A percentile compares a stretch with the other conserved stretches of the same genome.
Conservation (phyloP, 495 filamentous ascomycete species). For the Aspergillus nidulans region DNA sequence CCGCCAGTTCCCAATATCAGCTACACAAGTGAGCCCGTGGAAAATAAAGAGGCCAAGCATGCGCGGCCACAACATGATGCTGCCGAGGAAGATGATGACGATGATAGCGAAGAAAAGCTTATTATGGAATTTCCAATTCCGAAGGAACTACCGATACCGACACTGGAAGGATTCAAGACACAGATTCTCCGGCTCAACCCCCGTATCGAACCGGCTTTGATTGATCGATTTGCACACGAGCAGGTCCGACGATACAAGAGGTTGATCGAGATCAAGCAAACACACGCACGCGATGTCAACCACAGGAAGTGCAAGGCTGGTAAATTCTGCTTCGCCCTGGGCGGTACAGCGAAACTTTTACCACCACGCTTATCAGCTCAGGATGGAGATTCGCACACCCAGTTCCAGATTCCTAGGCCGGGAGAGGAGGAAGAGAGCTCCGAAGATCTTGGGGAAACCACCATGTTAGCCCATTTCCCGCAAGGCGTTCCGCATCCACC, state of each 20-base stretch:
- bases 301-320: conserved; percentile 54
- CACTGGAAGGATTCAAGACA: conserved; percentile 67
- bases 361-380: conserved; percentile 43
- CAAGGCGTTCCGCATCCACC: conserved; percentile 78
- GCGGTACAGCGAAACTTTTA: conserved; percentile 52
- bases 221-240: conserved; percentile 80
- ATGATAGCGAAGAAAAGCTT: conserved; percentile 40
- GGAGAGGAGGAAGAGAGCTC: conserved; percentile 60
- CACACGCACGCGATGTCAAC: conserved; percentile 57
- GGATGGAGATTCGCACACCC: conserved; percentile 42
- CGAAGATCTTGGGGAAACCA: conserved; percentile 59
- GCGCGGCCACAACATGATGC: conserved; percentile 11
- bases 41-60: conserved; percentile 6
- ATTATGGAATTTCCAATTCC: conserved; percentile 46
- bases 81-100: conserved; percentile 40
- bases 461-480: conserved; percentile 71
- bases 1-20: conserved; percentile 43
- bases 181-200: conserved; percentile 74
- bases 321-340: conserved; percentile 58
- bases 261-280: conserved; percentile 66
- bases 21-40: conserved; percentile 27
- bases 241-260: conserved; percentile 76
- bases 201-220: conserved; percentile 58
- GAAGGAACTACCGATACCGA: conserved; percentile 59
- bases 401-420: conserved; percentile 45